Percentiles rank a stretch among this genome's conserved stretches.
phyloP scores from a whole-genome alignment of 352 stramenopile species.

The Phytophthora citricola region DNA sequence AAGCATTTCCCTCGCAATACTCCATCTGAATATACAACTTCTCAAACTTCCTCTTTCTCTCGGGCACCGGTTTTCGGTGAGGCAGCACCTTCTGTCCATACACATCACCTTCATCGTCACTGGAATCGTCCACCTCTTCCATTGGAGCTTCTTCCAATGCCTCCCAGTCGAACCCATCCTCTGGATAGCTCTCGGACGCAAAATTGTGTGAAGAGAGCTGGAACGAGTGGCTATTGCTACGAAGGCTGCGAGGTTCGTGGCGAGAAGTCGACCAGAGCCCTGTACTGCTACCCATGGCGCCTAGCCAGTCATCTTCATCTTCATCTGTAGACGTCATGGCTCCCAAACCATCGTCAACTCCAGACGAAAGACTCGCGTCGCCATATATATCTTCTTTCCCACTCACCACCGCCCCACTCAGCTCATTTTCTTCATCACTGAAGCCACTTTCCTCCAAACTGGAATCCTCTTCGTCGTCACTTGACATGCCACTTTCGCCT shows the following conservation, averaged over 20 bases:
- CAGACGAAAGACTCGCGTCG: constrained; percentile 49
- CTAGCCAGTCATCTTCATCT: constrained; percentile 84
- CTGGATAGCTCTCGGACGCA: constrained; percentile 41
- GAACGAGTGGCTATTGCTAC: constrained; percentile 49
- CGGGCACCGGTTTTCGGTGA: constrained; percentile 25
- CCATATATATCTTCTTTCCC: constrained; percentile 43
- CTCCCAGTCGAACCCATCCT: constrained; percentile 82
- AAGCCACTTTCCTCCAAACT: constrained; percentile 45
- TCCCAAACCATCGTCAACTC: constrained; percentile 39
- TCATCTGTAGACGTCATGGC: constrained; percentile 57
- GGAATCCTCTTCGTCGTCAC: constrained; percentile 54
- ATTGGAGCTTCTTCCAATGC: constrained; percentile 60
- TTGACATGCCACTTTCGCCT: constrained; percentile 63
- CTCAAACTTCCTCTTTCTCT: constrained; percentile 62
- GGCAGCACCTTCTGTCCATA: constrained; percentile 23
- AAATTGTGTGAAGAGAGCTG: constrained; percentile 46
- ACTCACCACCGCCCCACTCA: constrained; percentile 4
- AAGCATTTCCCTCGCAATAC: constrained; percentile 93
- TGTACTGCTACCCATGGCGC: constrained; percentile 67
- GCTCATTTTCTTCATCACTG: constrained; percentile 29
- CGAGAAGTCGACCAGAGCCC: constrained; percentile 76
- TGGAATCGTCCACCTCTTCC: constrained; percentile 44
- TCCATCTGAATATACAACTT: constrained; percentile 96
- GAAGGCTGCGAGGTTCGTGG: constrained; percentile 55
- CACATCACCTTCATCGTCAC: constrained; percentile 33